Base-by-base conservation (phyloP, 257 asterid species). In the Petunia axillaris region DNA sequence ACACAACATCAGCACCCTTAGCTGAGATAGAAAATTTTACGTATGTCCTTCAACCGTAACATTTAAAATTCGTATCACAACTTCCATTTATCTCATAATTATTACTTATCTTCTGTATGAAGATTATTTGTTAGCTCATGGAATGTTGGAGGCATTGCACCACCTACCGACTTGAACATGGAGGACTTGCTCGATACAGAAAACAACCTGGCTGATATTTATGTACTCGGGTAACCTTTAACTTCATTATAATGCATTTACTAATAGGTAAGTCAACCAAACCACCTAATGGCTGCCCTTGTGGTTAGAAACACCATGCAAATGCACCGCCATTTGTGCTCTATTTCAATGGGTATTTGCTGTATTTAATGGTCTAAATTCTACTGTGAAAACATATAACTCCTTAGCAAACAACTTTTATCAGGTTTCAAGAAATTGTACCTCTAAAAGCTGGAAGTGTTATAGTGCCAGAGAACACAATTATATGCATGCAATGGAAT, bases 351-450 rank as follows among this genome's bases (percentile, higher is more conserved):
- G 6, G 55, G 54, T 71, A 25, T 5, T 46, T 70, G 59, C 40
- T 8, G 77, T 25, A 35, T 35, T 16, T 70, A 35, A 9, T 39
- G 60, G 44, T 71, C 60, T 35, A 71, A 46, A 35, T 35, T 71
- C 43, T 71, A 71, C 43, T 48, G 48, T 6, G 35, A 5, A 10
- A 71, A 50, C 36, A 43, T 48, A 35, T 44, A 35, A 25, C 11
- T 50, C 35, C 35, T 71, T 59, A 71, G 35, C 62, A 71, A 71
- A 71, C 35, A 25, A 71, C 59, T 85, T 8, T 73, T 83, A 60
- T 64, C 91, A 91, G 95, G 92, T 91, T 91, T 83, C 95, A 91
- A 82, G 95, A 91, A 87, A 85, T 91, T 57, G 92, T 91, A 82
- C 93, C 95, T 58, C 92, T 91, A 75, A 88, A 84, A 67, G 90